Evolutionary conservation across 1,284 basidiomycete genomes (phyloP), one percentile per base, ranked within the genome.

Genomic region (Ceratobasidium theobromae): DNA sequence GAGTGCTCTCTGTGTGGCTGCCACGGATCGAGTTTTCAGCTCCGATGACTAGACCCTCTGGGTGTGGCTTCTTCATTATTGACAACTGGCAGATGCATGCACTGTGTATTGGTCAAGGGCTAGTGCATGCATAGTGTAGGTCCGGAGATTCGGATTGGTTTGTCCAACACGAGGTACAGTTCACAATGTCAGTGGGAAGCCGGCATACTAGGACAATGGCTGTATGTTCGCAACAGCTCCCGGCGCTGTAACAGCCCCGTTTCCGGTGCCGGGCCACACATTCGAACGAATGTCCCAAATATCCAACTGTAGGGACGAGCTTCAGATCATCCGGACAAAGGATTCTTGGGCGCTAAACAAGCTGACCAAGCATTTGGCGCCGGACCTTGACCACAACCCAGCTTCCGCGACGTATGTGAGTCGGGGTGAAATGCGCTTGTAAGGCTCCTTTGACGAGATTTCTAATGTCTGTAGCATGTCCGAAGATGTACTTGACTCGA

Each of bases 401-500:
- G 41, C 28, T 41, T 45, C 18, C n/a, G 23, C 45, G 45, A 21
- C 45, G 45, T 48, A 48, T n/a, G n/a, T n/a, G n/a, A n/a, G n/a
- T n/a, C n/a, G n/a, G n/a, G n/a, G n/a, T n/a, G n/a, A n/a, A n/a
- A n/a, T n/a, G n/a, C n/a, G n/a, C n/a, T n/a, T n/a, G n/a, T n/a
- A n/a, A n/a, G n/a, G 33, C 3, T 9, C 16, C 30, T 49, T 30
- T 60, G 27, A 18, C 11, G 40, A 11, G 25, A 2, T 30, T n/a
- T n/a, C 32, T 8, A 49, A 2, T 27, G 38, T 18, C 35, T 27
- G 6, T 8, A 38, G 21, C 43, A 60, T 60, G 57, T 66, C 66
- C 25, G 67, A 41, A 41, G 89, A 92, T 76, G 80, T 88, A 68
- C 83, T 95, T 54, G 91, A 94, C 72, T 88, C 91, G 58, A 92